Evolutionary conservation across 148 eudicot genomes (phyloP).

Genomic region (Camellia granthamiana): DNA sequence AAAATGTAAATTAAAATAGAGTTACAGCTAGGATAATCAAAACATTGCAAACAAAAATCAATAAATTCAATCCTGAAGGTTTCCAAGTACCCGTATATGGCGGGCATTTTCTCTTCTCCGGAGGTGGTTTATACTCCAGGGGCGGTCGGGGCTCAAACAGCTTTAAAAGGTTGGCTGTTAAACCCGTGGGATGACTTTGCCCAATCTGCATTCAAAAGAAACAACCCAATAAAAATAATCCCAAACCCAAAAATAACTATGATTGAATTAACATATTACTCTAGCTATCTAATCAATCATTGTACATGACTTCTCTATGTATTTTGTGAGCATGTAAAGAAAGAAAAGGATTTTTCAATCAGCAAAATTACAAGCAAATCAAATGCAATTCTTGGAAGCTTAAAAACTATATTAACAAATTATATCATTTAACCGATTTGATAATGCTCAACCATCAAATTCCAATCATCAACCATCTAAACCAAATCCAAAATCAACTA

Average conservation of each 20-base stretch:
- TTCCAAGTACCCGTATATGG: slow-evolving; percentile 66
- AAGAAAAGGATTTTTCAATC: neutral
- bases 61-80: neutral
- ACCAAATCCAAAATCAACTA: neutral
- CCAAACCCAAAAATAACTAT: neutral
- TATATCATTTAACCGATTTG: neutral
- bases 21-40: neutral
- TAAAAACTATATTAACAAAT: neutral
- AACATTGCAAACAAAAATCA: neutral
- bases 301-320: neutral
- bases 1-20: neutral
- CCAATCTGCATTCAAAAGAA: slow-evolving; percentile 58
- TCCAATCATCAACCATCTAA: neutral
- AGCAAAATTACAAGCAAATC: neutral
- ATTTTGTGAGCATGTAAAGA: neutral
- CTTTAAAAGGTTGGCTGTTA: slow-evolving; percentile 76
- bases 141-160: slow-evolving; percentile 95
- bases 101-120: slow-evolving; percentile 90
- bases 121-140: slow-evolving; percentile 82
- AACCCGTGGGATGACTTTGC: slow-evolving; percentile 89
- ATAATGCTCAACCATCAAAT: neutral
- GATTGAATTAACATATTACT: neutral
- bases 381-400: neutral
- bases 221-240: neutral
- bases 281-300: neutral